These are phyloP conservation scores for Penicillium silybi DNA, from an alignment of 495 filamentous ascomycete species.

Conservation along the genomic window DNA sequence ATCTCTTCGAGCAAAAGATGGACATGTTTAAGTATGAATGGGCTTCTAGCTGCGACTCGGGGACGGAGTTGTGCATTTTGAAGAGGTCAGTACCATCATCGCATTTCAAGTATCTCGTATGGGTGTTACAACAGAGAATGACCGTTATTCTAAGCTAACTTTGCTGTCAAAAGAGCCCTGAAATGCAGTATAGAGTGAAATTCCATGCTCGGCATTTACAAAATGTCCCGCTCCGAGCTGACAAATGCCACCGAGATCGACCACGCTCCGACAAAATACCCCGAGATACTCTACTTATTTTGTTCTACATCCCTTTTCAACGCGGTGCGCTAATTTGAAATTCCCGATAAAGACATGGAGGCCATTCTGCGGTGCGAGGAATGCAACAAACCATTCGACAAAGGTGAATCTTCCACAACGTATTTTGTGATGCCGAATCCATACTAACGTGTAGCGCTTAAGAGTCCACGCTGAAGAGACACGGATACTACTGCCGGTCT, in stretches of 20 bases:
- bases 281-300: too few species aligned
- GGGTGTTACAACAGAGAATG: too few species aligned
- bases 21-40: not conserved
- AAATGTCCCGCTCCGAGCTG: slow-evolving; percentile 39
- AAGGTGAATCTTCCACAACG: slow-evolving; percentile 25
- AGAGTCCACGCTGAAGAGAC: slow-evolving; percentile 45
- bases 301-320: too few species aligned
- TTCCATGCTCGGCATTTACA: slow-evolving; percentile 19
- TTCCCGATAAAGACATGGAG: slow-evolving; percentile 20
- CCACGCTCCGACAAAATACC: too few species aligned
- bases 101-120: not conserved
- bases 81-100: not conserved
- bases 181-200: too few species aligned
- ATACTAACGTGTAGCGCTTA: not conserved
- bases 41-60: not conserved
- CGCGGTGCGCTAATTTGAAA: slow-evolving; percentile 9
- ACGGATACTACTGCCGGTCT: slow-evolving; percentile 47
- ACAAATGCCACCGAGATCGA: slow-evolving; percentile 21
- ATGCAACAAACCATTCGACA: slow-evolving; percentile 44
- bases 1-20: not conserved
- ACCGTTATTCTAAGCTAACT: too few species aligned
- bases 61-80: not conserved
- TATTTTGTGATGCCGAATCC: not conserved
- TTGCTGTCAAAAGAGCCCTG: too few species aligned
- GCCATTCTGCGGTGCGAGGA: slow-evolving; percentile 33